phyloP scores from a whole-genome alignment of 192 early-diverging fungal species.

The Diversispora epigaea region DNA sequence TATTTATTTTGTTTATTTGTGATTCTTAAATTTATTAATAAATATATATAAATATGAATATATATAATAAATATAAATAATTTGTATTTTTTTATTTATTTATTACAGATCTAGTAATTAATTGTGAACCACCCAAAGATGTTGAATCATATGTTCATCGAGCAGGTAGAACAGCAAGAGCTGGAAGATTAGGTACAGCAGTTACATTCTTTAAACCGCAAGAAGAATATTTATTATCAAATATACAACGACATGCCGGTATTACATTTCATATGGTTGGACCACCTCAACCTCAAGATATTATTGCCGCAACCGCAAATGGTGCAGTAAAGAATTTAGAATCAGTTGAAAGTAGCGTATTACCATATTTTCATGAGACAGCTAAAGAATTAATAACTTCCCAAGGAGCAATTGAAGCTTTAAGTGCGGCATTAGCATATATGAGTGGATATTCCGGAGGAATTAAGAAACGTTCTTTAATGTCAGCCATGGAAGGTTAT shows the following conservation, averaged over 20 bases:
- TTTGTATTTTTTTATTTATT: not conserved
- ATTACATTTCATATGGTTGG: slow-evolving; percentile 77
- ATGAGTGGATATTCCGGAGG: slow-evolving; percentile 85
- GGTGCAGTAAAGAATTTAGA: slow-evolving; percentile 73
- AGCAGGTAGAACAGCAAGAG: slow-evolving; percentile 92
- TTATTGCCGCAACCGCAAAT: slow-evolving; percentile 74
- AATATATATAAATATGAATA: not conserved
- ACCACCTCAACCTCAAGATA: slow-evolving; percentile 89
- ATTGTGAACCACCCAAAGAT: slow-evolving; percentile 92
- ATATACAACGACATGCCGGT: slow-evolving; percentile 76
- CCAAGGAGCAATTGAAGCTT: slow-evolving; percentile 67
- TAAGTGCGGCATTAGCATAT: slow-evolving; percentile 84
- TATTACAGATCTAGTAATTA: slow-evolving; percentile 85
- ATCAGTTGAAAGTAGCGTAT: slow-evolving; percentile 68
- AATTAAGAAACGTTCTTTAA: slow-evolving; percentile 75
- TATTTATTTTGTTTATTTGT: not conserved
- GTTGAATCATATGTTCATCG: slow-evolving; percentile 95
- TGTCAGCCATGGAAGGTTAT: slow-evolving; percentile 78
- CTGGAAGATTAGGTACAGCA: slow-evolving; percentile 82
- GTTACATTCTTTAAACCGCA: slow-evolving; percentile 91
- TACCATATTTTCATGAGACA: slow-evolving; percentile 74
- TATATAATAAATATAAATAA: no score
- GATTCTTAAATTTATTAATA: no score
- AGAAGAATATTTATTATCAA: slow-evolving; percentile 79
- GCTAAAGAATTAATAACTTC: slow-evolving; percentile 74